A percentile compares a stretch with the other conserved stretches of the same genome.
These are phyloP conservation scores for Podosphaera fusca DNA, from an alignment of 2,329 filamentous ascomycete genomes.

Conservation along the genomic window DNA sequence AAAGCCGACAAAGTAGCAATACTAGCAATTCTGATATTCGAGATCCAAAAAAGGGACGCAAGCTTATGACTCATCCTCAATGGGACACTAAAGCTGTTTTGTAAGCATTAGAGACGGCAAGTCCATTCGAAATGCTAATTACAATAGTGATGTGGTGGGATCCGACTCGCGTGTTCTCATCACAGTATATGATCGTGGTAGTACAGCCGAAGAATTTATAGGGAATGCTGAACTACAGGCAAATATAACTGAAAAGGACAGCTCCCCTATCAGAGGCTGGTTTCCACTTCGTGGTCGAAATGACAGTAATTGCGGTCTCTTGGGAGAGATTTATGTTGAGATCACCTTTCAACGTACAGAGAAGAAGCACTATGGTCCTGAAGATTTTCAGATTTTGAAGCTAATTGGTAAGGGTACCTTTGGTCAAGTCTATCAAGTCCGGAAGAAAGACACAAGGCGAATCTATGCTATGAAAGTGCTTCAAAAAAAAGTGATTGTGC, in stretches of 20 bases:
- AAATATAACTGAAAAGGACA: constrained; percentile 37
- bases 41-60: constrained; percentile 32
- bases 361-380: constrained; percentile 78
- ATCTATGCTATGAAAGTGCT: constrained; percentile 99
- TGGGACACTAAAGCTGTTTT: constrained; percentile 94
- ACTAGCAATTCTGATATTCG: constrained; percentile 52
- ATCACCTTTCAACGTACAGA: constrained; percentile 70
- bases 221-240: constrained; percentile 72
- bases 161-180: constrained; percentile 78
- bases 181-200: constrained; percentile 69
- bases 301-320: constrained; percentile 51
- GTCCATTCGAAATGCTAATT: constrained; percentile 4
- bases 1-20: constrained; percentile 87
- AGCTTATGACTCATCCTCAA: constrained; percentile 55
- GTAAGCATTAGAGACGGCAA: constrained; percentile 30
- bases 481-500: constrained; percentile 98
- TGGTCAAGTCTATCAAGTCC: constrained; percentile 93
- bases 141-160: constrained; percentile 65
- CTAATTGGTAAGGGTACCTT: constrained; percentile 97
- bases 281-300: constrained; percentile 55
- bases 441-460: constrained; percentile 84
- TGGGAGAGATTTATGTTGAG: constrained; percentile 72
- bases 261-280: constrained; percentile 61
- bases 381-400: constrained; percentile 87
- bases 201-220: constrained; percentile 69